A percentile compares a stretch with the other conserved stretches of the same genome.
Evolutionary conservation across 73 alveolate species (phyloP).

Genomic region (Diophrys sp.): DNA sequence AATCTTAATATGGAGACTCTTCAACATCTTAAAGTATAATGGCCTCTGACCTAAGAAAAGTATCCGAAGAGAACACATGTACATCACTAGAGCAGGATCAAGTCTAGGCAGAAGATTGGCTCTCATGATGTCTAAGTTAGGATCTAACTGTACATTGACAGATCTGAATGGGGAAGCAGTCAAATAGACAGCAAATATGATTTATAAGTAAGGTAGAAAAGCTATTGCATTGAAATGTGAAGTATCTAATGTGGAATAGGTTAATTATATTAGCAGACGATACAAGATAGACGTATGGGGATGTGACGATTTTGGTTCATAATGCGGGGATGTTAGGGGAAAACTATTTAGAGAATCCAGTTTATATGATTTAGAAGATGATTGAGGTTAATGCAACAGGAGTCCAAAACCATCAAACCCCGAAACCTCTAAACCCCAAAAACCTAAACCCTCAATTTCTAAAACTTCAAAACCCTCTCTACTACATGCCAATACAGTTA

Average conservation of each 20-base stretch:
- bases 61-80: too few species aligned
- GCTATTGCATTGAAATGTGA: slow-evolving; percentile 66
- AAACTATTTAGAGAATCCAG: slow-evolving; percentile 51
- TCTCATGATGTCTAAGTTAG: too few species aligned
- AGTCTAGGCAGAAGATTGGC: too few species aligned
- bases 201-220: slow-evolving; percentile 15
- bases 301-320: slow-evolving; percentile 65
- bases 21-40: too few species aligned
- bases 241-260: slow-evolving; percentile 57
- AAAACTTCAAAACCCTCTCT: too few species aligned
- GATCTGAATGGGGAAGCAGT: slow-evolving; percentile 73
- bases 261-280: slow-evolving; percentile 38
- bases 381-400: slow-evolving; percentile 70
- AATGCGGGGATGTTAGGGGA: slow-evolving; percentile 90
- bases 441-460: too few species aligned
- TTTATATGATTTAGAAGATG: slow-evolving; percentile 47
- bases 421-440: too few species aligned
- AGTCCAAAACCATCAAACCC: too few species aligned
- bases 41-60: too few species aligned
- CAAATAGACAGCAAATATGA: slow-evolving; percentile 39
- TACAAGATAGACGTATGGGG: slow-evolving; percentile 49
- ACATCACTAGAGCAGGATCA: too few species aligned
- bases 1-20: too few species aligned
- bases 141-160: slow-evolving; percentile 67
- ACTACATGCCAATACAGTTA: slow-evolving; percentile 70